Base-by-base conservation (phyloP, 176 grass and related monocot species). In the Zoysia pacifica region DNA sequence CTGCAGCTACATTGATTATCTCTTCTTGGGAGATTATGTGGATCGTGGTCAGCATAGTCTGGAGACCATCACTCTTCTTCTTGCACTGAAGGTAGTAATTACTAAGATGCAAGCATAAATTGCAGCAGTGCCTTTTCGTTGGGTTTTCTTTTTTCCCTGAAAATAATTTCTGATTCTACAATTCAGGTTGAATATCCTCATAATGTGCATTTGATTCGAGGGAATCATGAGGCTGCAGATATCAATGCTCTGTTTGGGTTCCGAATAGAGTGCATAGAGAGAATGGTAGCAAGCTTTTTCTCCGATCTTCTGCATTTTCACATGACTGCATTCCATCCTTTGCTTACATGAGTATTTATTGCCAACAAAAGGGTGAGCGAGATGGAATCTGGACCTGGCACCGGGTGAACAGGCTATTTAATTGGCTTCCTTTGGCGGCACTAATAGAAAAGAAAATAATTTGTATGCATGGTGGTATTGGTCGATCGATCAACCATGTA, bases 341-440 rank as follows among this genome's bases (percentile, higher is more conserved):
- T 71, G 4, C 63, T 80, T 79, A 67, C 13, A 72, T 69, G 0
- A 42, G 9, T 55, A 51, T 83, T 84, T 8, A 88, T 79, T 87
- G 28, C 77, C 75, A 38, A 55, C 58, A 87, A 84, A 65, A 98
- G 96, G 96, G 96, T 85, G 96, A 99, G 73, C 70, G 92, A 18
- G 96, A 99, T 89, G 96, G 96, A 67, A 94, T 99, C 74, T 99
- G 96, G 96, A 85, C 92, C 19, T 99, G 96, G 96, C 96, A 99
- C 60, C 90, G 96, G 11, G 70, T 99, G 49, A 99, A 95, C 67
- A 87, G 90, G 61, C 81, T 99, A 72, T 99, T 99, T 87, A 95
- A 99, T 84, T 95, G 96, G 96, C 86, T 95, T 76, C 96, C 96
- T 86, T 91, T 95, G 72, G 88, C 96, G 81, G 96, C 96, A 47